A percentile compares a stretch with the other conserved stretches of the same genome.
Evolutionary conservation across 768 basidiomycete genomes (phyloP).

Genomic region (Rhizopogon vesiculosus): DNA sequence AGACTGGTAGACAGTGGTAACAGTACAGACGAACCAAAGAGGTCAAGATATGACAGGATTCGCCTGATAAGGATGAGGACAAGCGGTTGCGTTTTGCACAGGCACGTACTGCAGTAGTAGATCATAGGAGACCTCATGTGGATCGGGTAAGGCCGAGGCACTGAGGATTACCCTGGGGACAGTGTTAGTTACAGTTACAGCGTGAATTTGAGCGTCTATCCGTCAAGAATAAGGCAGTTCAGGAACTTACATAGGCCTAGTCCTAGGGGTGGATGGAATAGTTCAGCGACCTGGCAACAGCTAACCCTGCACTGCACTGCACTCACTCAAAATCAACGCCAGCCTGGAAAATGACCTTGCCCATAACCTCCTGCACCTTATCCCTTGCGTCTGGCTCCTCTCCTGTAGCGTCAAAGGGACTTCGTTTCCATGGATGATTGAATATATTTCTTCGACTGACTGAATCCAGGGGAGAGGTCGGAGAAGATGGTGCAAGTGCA

Average conservation of each 20-base stretch:
- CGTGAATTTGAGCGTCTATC: background rate
- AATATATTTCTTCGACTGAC: slow-evolving; percentile 37
- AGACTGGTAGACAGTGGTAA: background rate
- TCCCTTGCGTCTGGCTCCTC: slow-evolving; percentile 30
- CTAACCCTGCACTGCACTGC: background rate
- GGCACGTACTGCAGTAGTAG: slow-evolving; percentile 60
- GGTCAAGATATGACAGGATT: slow-evolving; percentile 73
- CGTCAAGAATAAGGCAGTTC: background rate
- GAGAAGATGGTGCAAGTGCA: slow-evolving; percentile 48
- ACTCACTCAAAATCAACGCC: slow-evolving; percentile 88
- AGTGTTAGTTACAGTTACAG: background rate
- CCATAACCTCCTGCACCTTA: slow-evolving; percentile 60
- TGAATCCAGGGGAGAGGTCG: slow-evolving; percentile 30
- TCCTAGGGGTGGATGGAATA: slow-evolving; percentile 40
- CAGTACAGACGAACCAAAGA: slow-evolving; percentile 56
- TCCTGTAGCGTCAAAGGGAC: slow-evolving; percentile 19
- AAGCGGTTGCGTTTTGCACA: slow-evolving; percentile 3
- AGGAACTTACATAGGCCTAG: slow-evolving; percentile 73
- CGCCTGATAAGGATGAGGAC: slow-evolving; percentile 38
- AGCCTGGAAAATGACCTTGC: slow-evolving; percentile 78
- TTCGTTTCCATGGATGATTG: slow-evolving; percentile 51
- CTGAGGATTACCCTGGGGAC: slow-evolving; percentile 72
- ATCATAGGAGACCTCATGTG: slow-evolving; percentile 72
- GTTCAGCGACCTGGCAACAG: slow-evolving; percentile 5
- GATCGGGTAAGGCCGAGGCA: slow-evolving; percentile 81